Evolutionary conservation across 2,329 filamentous ascomycete species (phyloP).

Genomic region (Monosporascus sp.): DNA sequence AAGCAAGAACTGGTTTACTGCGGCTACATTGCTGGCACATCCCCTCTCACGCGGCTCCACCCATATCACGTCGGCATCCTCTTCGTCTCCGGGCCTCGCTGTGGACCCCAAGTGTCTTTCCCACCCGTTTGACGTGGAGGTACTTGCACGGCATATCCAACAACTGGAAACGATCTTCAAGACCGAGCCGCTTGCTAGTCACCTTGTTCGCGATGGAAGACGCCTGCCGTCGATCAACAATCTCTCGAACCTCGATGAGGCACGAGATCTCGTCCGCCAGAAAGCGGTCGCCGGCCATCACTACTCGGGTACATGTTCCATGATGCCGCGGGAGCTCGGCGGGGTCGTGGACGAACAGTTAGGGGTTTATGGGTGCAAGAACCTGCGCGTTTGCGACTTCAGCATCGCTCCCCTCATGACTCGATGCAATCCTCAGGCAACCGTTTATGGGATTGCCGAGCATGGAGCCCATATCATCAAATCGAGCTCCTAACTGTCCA

Average conservation of each 20-base stretch:
- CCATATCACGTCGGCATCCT: not conserved
- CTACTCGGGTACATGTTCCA: slow-evolving; percentile 8
- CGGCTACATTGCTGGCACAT: slow-evolving; percentile 1
- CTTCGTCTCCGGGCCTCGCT: not conserved
- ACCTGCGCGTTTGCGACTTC: slow-evolving; percentile 8
- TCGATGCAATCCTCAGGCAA: slow-evolving; percentile 5
- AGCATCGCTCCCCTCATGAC: slow-evolving; percentile 10
- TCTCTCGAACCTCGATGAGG: not conserved
- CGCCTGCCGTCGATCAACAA: not conserved
- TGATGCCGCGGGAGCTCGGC: slow-evolving; percentile 8
- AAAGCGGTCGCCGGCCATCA: slow-evolving; percentile 1
- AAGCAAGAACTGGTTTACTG: no score
- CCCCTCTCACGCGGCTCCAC: slow-evolving; percentile 7
- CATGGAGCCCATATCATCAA: slow-evolving; percentile 9
- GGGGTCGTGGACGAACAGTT: slow-evolving; percentile 8
- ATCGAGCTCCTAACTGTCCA: not conserved
- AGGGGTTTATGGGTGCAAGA: slow-evolving; percentile 6
- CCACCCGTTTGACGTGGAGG: slow-evolving; percentile 4
- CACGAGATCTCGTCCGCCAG: not conserved
- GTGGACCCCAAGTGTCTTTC: not conserved
- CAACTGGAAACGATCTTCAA: not conserved
- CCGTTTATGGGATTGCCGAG: slow-evolving; percentile 13
- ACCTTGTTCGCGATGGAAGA: no score
- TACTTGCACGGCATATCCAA: slow-evolving; percentile 4
- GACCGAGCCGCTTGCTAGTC: not conserved